Percentiles rank a stretch among this genome's conserved stretches.
These are phyloP conservation scores for Cutaneotrichosporon sp. DNA, from an alignment of 1,284 basidiomycete genomes.

Conservation along the genomic window DNA sequence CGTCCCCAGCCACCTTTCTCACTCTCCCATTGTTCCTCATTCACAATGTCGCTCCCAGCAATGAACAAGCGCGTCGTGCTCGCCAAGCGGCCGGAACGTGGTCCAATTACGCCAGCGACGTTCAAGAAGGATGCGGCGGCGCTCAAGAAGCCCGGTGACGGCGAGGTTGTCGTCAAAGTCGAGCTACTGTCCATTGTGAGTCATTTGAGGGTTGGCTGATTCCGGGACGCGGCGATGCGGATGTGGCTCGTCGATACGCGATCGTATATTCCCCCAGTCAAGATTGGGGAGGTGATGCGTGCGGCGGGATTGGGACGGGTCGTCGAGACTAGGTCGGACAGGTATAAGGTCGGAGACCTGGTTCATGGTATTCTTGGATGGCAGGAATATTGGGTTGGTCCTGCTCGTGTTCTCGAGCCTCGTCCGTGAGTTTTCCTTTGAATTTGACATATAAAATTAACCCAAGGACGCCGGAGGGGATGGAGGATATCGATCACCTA, in stretches of 20 bases:
- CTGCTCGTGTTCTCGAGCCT: constrained; percentile 60
- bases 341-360: constrained; percentile 64
- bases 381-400: constrained; percentile 70
- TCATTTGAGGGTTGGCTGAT: background rate
- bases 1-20: background rate
- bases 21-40: background rate
- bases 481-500: constrained; percentile 68
- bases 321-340: constrained; percentile 58
- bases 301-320: constrained; percentile 69
- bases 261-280: constrained; percentile 61
- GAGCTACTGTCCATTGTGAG: constrained; percentile 66
- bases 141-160: constrained; percentile 58
- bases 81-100: constrained; percentile 64
- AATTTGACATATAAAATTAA: background rate
- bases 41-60: constrained; percentile 10
- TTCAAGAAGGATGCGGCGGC: constrained; percentile 63
- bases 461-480: constrained; percentile 59
- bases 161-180: constrained; percentile 68
- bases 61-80: constrained; percentile 67
- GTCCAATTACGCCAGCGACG: constrained; percentile 65
- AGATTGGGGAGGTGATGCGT: constrained; percentile 80
- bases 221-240: constrained; percentile 75
- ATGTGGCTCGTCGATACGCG: constrained; percentile 71
- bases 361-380: constrained; percentile 62
- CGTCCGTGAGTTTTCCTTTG: constrained; percentile 56